These are phyloP conservation scores for Pisolithus albus DNA, from an alignment of 768 basidiomycete genomes.

Conservation along the genomic window DNA sequence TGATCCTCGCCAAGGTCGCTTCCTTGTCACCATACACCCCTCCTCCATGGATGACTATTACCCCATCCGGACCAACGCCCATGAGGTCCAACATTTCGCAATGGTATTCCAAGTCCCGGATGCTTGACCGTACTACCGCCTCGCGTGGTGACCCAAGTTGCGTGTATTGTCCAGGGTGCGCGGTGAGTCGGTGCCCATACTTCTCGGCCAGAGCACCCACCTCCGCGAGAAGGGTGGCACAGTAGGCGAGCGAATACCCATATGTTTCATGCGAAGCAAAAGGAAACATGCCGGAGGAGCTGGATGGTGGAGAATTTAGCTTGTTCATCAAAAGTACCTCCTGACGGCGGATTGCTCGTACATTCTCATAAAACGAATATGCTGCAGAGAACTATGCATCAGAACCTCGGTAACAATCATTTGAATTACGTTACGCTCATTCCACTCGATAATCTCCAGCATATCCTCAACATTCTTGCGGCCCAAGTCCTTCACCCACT, in stretches of 20 bases:
- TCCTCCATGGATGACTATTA: slow-evolving; percentile 86
- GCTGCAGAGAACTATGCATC: slow-evolving; percentile 23
- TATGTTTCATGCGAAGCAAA: slow-evolving; percentile 77
- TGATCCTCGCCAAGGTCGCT: slow-evolving; percentile 64
- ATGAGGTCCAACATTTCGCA: slow-evolving; percentile 82
- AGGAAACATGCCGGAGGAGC: slow-evolving; percentile 88
- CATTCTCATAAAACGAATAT: slow-evolving; percentile 81
- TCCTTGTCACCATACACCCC: slow-evolving; percentile 80
- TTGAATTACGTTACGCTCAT: slow-evolving; percentile 64
- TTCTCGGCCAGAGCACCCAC: slow-evolving; percentile 63
- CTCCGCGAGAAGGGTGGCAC: slow-evolving; percentile 43
- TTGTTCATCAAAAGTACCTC: neutral
- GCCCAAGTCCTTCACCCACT: slow-evolving; percentile 78
- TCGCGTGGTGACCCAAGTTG: slow-evolving; percentile 75
- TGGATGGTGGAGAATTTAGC: slow-evolving; percentile 5
- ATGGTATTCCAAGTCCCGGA: slow-evolving; percentile 82
- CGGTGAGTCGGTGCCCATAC: slow-evolving; percentile 73
- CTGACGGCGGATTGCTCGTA: slow-evolving; percentile 6
- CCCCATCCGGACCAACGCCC: slow-evolving; percentile 75
- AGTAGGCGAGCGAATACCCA: slow-evolving; percentile 79
- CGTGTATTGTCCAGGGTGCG: slow-evolving; percentile 85
- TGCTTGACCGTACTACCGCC: slow-evolving; percentile 65
- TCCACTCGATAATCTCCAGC: slow-evolving; percentile 78
- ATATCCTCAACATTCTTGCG: slow-evolving; percentile 70
- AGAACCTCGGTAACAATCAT: neutral